Base-by-base conservation (phyloP, 768 basidiomycete species). In the Tulasnella calospora region DNA sequence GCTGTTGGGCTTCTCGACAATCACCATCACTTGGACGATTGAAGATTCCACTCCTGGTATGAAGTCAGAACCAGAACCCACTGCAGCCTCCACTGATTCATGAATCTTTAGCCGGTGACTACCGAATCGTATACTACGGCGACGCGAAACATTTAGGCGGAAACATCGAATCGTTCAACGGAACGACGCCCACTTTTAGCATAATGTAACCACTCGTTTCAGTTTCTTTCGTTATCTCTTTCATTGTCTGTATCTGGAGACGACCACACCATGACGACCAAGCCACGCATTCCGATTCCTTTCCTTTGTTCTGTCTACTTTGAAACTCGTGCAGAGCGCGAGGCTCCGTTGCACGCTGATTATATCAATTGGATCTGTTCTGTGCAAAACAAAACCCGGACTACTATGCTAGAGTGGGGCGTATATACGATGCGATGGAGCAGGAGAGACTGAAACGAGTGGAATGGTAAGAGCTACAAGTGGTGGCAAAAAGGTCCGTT, bases 41-140 rank as follows among this genome's bases (percentile, higher is more conserved):
- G 91, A 93, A 82, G 83, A 83, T 33, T 88, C 86, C 61, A 69
- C 61, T 74, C 70, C 61, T 69, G 69, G 79, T 80, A 21, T 41
- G 47, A 74, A 17, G 27, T 47, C 41, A 23, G 47, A 51, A 5
- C n/a, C 76, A 33, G 61, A 74, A 23, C 73, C 74, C 36, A 47
- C 33, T 74, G 57, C 57, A 71, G 27, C 35, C 35, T 23, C 35
- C 23, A 6, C 21, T 55, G n/a, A 76, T 79, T 71, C 57, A 36
- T 27, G 36, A 40, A 71, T 12, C 71, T 80, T 40, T 81, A 90
- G 92, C 88, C 38, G 92, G 93, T 40, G 89, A 87, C 6, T 94
- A 94, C 84, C 91, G 91, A 36, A 83, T 94, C 38, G 84, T 83
- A 72, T 94, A 94, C 83, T 90, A 89, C 79, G 93, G 92, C 12